phyloP scores from a whole-genome alignment of 352 stramenopile species.

The Saprolegnia diclina region DNA sequence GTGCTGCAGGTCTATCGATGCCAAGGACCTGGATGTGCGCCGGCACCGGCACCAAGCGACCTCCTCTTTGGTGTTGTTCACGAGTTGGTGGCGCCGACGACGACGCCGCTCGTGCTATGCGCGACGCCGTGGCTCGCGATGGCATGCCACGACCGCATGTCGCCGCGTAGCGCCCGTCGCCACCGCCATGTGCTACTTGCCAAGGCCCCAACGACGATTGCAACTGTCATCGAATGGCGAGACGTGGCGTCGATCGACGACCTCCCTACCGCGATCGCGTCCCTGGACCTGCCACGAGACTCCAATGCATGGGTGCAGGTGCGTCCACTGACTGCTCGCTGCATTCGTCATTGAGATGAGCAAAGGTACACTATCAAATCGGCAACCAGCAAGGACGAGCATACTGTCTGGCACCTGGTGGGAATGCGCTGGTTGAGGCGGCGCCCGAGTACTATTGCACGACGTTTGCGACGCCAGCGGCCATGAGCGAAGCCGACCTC shows the following conservation, averaged over 20 bases:
- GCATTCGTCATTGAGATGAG: not conserved
- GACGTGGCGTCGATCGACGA: too few relatives aligned
- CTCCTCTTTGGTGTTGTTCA: too few relatives aligned
- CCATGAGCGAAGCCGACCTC: conserved; percentile 17
- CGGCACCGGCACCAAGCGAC: not conserved
- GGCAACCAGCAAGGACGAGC: not conserved
- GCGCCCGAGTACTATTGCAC: conserved; percentile 9
- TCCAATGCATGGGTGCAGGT: not conserved
- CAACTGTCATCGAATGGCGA: too few relatives aligned
- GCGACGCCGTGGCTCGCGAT: conserved; percentile 3
- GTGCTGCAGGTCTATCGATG: conserved; percentile 21
- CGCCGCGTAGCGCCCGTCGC: not conserved
- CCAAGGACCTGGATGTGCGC: not conserved
- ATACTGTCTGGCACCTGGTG: not conserved
- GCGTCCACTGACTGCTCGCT: not conserved
- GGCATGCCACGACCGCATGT: not conserved
- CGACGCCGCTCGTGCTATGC: conserved; percentile 3
- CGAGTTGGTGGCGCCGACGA: not conserved
- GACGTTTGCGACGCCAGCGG: not conserved
- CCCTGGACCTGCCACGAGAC: not conserved
- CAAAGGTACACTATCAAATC: not conserved
- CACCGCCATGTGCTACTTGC: not conserved
- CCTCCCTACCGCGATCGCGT: not conserved
- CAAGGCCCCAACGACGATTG: not conserved
- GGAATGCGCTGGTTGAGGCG: not conserved